These are phyloP conservation scores for Suhomyces xylopsoci DNA, from an alignment of 805 yeast genomes.

Conservation along the genomic window DNA sequence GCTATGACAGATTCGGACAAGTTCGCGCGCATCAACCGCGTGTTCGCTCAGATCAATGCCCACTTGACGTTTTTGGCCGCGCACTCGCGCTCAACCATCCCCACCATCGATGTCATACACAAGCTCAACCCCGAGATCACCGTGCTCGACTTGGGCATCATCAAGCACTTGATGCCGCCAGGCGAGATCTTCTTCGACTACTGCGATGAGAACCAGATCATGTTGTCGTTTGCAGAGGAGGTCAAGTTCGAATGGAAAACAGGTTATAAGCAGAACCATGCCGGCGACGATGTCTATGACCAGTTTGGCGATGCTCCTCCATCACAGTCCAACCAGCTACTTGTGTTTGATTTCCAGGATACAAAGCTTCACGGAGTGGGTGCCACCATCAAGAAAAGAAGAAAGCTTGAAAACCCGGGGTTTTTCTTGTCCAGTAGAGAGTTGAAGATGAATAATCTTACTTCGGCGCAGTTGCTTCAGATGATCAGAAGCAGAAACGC, in stretches of 20 bases:
- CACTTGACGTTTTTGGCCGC: slow-evolving; percentile 40
- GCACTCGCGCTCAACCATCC: slow-evolving; percentile 32
- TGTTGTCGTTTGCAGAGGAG: slow-evolving; percentile 42
- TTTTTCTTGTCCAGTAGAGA: slow-evolving; percentile 36
- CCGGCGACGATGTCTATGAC: slow-evolving; percentile 52
- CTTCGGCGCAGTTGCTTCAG: slow-evolving; percentile 55
- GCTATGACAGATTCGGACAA: neutral
- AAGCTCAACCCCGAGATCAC: slow-evolving; percentile 32
- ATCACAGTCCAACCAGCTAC: slow-evolving; percentile 49
- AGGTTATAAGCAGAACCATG: slow-evolving; percentile 33
- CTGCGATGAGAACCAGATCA: slow-evolving; percentile 71
- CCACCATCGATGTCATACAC: slow-evolving; percentile 26
- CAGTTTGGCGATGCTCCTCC: slow-evolving; percentile 42
- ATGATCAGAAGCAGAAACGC: slow-evolving; percentile 57
- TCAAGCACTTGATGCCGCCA: slow-evolving; percentile 60
- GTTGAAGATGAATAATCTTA: slow-evolving; percentile 48
- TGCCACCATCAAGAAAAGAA: slow-evolving; percentile 26
- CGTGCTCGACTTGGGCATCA: slow-evolving; percentile 58
- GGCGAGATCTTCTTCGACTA: slow-evolving; percentile 67
- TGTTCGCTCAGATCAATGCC: slow-evolving; percentile 32
- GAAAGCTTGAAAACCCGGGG: slow-evolving; percentile 11
- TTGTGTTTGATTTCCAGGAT: slow-evolving; percentile 77
- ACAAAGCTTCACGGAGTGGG: slow-evolving; percentile 53
- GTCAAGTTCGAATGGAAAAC: slow-evolving; percentile 34
- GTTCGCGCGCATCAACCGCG: slow-evolving; percentile 5